Evolutionary conservation across 257 asterid species (phyloP).

Genomic region (Coffea eugenioides): DNA sequence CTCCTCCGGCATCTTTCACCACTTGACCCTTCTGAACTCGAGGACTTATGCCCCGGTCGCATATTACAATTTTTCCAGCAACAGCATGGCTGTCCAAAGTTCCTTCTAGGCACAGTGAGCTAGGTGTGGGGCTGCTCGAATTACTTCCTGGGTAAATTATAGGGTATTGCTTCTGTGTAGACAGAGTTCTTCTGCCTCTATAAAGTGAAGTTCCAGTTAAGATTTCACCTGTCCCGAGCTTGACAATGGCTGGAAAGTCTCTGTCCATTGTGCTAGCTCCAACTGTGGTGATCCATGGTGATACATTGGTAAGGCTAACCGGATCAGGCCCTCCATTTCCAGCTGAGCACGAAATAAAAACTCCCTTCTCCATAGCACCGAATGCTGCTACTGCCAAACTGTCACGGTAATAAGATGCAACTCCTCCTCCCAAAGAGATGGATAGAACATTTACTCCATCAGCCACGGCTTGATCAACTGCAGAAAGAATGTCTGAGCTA

Average conservation of each 20-base stretch:
- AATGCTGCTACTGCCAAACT: conserved; percentile 76
- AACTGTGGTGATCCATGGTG: conserved; percentile 92
- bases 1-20: conserved; percentile 85
- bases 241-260: conserved; percentile 74
- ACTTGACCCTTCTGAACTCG: conserved; percentile 91
- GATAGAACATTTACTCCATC: conserved; percentile 82
- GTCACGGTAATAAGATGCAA: conserved; percentile 67
- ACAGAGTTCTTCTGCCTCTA: conserved; percentile 51
- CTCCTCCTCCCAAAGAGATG: conserved; percentile 89
- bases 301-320: conserved; percentile 76
- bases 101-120: conserved; percentile 87
- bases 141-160: conserved; percentile 69
- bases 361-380: conserved; percentile 93
- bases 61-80: conserved; percentile 78
- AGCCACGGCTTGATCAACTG: conserved; percentile 87
- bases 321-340: conserved; percentile 98
- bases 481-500: conserved; percentile 86
- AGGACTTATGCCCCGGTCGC: conserved; percentile 88
- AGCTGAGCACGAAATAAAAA: conserved; percentile 80
- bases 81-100: conserved; percentile 55
- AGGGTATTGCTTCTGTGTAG: conserved; percentile 34
- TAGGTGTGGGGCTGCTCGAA: conserved; percentile 60
- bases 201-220: conserved; percentile 68
- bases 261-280: conserved; percentile 95
- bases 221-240: conserved; percentile 59